Conservation (phyloP, 306 rosid genomes). For the Fragaria nilgerrensis region DNA sequence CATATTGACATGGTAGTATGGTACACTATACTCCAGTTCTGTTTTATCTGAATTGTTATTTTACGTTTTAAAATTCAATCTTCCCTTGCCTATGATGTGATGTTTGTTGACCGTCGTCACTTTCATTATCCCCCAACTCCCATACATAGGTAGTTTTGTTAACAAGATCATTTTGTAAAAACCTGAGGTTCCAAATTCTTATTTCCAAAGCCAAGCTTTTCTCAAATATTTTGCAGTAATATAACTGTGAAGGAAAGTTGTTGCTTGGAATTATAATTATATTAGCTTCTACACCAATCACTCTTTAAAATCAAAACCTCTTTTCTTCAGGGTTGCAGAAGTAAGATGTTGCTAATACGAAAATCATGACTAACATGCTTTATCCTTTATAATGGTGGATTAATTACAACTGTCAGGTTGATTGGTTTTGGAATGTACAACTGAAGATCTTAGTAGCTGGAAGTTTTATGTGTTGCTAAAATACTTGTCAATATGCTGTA, state of each 20-base stretch:
- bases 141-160: neutral
- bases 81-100: neutral
- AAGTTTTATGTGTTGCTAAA: slow-evolving; percentile 11
- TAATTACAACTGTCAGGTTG: slow-evolving; percentile 3
- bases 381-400: neutral
- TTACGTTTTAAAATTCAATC: neutral
- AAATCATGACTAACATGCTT: neutral
- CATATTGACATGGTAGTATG: slow-evolving; percentile 98
- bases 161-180: neutral
- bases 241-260: neutral
- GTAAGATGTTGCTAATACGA: neutral
- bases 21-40: slow-evolving; percentile 35
- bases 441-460: slow-evolving; percentile 17
- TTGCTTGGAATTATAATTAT: neutral
- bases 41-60: slow-evolving; percentile 20
- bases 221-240: neutral
- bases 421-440: slow-evolving; percentile 2
- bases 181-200: neutral
- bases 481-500: slow-evolving; percentile 35
- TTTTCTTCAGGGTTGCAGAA: neutral
- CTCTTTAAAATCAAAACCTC: neutral
- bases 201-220: neutral
- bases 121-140: neutral
- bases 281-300: neutral
- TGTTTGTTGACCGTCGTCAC: neutral